Evolutionary conservation across 345 rosid genomes (phyloP).

Genomic region (Eucalyptus pauciflora): DNA sequence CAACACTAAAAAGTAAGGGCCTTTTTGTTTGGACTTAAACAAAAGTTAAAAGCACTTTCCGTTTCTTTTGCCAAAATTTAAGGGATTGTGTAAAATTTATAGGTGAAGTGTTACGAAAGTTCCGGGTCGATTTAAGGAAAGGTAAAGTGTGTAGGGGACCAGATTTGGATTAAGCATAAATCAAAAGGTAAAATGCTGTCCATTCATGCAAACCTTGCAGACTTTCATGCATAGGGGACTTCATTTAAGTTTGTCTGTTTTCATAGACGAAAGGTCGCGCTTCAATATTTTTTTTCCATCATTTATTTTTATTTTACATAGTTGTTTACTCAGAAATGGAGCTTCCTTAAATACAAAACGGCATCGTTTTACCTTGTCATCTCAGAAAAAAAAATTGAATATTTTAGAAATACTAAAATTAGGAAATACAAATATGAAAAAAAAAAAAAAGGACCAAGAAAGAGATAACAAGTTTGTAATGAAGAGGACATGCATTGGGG

Average conservation of each 20-base stretch:
- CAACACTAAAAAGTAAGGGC: not conserved
- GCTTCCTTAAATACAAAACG: not conserved
- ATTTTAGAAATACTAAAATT: not conserved
- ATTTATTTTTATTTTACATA: not conserved
- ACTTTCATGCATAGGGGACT: not conserved
- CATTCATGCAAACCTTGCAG: not conserved
- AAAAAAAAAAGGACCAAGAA: not conserved
- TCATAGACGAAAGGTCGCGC: not conserved
- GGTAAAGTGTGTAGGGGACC: not conserved
- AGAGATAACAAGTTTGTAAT: fast-evolving
- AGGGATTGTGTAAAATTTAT: not conserved
- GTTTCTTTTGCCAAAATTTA: not conserved
- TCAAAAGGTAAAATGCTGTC: not conserved
- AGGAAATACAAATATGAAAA: not conserved
- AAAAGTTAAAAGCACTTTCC: not conserved
- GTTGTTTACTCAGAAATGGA: not conserved
- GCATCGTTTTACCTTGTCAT: not conserved
- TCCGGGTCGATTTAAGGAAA: not conserved
- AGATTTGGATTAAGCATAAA: not conserved
- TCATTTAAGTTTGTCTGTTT: not conserved
- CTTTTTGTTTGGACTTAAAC: not conserved
- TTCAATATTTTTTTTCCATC: not conserved
- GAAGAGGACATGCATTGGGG: fast-evolving
- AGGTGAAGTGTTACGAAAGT: not conserved
- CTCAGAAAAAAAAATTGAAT: not conserved